These are phyloP conservation scores for Nephelium lappaceum DNA, from an alignment of 345 rosid species.

Conservation along the genomic window DNA sequence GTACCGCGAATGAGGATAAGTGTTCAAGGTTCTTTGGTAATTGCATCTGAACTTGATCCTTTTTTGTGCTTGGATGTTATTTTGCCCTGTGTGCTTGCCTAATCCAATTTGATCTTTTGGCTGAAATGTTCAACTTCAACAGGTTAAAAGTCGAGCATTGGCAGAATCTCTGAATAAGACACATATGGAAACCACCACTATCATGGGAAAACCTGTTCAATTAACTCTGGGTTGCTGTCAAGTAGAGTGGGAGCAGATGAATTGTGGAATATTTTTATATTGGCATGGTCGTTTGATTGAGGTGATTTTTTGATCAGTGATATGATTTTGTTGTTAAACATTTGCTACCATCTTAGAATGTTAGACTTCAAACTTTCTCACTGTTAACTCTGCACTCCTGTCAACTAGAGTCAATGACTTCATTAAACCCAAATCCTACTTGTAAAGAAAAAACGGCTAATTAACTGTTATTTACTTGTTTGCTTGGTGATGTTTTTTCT, in stretches of 20 bases:
- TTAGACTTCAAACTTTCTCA: background rate
- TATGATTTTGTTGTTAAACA: background rate
- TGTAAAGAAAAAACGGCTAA: background rate
- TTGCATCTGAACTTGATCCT: background rate
- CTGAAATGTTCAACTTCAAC: conserved; percentile 10
- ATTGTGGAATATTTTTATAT: conserved; percentile 40
- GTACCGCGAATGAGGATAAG: conserved; percentile 40
- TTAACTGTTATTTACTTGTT: background rate
- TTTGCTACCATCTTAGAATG: background rate
- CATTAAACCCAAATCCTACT: background rate
- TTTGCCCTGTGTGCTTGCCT: background rate
- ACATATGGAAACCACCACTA: conserved; percentile 15
- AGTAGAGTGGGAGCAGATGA: conserved; percentile 41
- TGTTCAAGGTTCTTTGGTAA: conserved; percentile 42
- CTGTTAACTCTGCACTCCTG: too few species aligned
- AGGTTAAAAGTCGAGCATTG: conserved; percentile 39
- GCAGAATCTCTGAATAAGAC: conserved; percentile 30
- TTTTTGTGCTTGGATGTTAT: background rate
- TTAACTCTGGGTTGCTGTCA: conserved; percentile 42
- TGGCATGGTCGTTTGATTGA: conserved; percentile 46
- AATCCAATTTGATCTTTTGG: conserved; percentile 12
- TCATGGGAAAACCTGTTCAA: conserved; percentile 31
- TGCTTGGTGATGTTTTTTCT: background rate
- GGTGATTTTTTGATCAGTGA: conserved; percentile 21
- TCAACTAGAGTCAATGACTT: background rate